Percentiles rank a stretch among this genome's conserved stretches.
Conservation (phyloP, 2,329 filamentous ascomycete genomes). For the Anisogramma anomala region DNA sequence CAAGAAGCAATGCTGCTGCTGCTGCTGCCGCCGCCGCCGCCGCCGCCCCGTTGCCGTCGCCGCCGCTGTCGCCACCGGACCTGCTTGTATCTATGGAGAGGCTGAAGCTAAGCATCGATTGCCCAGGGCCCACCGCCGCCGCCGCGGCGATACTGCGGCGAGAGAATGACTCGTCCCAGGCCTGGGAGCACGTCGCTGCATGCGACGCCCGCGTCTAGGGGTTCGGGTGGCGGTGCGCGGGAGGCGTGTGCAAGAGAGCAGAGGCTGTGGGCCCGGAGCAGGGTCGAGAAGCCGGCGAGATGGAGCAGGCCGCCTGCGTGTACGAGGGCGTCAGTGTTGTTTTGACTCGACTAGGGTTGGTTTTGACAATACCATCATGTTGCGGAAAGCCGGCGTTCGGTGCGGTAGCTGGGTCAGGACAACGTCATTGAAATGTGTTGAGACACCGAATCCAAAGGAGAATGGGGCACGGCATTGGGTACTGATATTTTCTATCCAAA, state of each 20-base stretch:
- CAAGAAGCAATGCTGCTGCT: neutral
- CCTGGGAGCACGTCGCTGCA: neutral
- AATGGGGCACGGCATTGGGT: too few species aligned
- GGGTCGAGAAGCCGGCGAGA: neutral
- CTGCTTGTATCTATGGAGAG: constrained; percentile 10
- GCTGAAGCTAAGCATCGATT: constrained; percentile 13
- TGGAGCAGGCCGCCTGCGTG: too few species aligned
- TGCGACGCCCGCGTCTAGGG: neutral
- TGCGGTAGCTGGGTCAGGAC: too few species aligned
- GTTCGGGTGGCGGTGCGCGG: neutral
- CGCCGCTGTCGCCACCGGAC: neutral
- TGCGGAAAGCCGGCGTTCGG: too few species aligned
- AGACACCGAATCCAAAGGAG: too few species aligned
- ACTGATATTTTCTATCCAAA: too few species aligned
- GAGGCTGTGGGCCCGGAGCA: neutral
- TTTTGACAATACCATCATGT: too few species aligned
- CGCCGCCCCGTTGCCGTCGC: constrained; percentile 2
- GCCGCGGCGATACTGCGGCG: neutral
- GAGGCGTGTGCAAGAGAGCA: neutral
- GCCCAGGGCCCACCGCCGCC: constrained; percentile 9
- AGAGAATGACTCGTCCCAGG: constrained; percentile 4
- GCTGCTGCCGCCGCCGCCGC: neutral
- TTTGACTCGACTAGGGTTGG: too few species aligned
- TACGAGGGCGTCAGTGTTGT: too few species aligned
- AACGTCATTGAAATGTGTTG: too few species aligned